Evolutionary conservation across 176 grass and related monocot genomes (phyloP).

Genomic region (Alopecurus myosuroides): DNA sequence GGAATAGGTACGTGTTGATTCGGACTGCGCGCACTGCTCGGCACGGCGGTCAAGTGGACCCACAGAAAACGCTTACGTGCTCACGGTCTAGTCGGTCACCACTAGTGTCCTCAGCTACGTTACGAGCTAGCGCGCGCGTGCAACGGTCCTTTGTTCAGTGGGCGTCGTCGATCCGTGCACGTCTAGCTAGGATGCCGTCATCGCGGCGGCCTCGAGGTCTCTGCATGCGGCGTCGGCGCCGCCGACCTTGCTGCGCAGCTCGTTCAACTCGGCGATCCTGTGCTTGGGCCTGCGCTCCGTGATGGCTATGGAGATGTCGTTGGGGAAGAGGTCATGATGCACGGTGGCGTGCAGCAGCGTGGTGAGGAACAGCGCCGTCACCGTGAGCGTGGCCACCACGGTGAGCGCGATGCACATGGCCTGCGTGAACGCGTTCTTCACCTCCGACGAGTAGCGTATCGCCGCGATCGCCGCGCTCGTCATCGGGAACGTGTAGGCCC

Average conservation of each 20-base stretch:
- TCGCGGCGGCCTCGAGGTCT: slow-evolving; percentile 15
- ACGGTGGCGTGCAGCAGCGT: slow-evolving; percentile 86
- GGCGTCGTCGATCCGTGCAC: neutral
- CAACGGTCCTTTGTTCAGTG: neutral
- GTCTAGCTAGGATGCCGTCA: neutral
- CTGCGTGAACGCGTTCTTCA: slow-evolving; percentile 67
- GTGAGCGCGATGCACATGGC: slow-evolving; percentile 57
- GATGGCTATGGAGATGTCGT: slow-evolving; percentile 98
- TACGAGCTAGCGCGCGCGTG: neutral
- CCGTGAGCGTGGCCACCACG: slow-evolving; percentile 45
- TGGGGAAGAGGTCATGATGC: slow-evolving; percentile 75
- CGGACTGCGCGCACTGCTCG: no score
- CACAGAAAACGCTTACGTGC: neutral
- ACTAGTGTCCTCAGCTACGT: neutral
- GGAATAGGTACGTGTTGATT: no score
- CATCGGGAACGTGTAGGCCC: slow-evolving; percentile 98
- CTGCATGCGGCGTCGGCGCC: neutral
- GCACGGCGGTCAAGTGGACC: no score
- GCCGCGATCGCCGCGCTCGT: slow-evolving; percentile 74
- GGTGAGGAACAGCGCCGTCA: slow-evolving; percentile 43
- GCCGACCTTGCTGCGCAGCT: neutral
- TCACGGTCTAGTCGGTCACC: neutral
- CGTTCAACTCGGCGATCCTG: neutral
- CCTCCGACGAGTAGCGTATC: slow-evolving; percentile 77
- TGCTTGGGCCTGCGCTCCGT: slow-evolving; percentile 34